Evolutionary conservation across 345 rosid species (phyloP), one percentile per base, ranked within the genome.

Genomic region (Cardamine occulta): DNA sequence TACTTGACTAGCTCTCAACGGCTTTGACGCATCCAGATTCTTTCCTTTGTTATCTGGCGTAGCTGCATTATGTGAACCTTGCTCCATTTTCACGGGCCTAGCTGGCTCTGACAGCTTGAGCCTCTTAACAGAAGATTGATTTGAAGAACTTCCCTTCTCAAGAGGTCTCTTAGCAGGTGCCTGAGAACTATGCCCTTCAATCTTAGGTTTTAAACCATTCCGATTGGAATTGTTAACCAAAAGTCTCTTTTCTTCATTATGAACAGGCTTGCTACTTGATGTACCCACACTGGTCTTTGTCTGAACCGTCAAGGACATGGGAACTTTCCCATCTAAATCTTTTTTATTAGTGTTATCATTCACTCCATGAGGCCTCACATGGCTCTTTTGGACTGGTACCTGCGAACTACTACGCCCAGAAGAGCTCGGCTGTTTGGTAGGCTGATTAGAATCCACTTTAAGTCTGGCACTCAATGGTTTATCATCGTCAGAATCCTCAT

Each of bases 401-500:
- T 69, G 75, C 26, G 51, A 21, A 48, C 26, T 53, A 26, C 75
- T 65, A 44, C 70, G 65, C 64, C 23, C 42, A 17, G 58, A 69
- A 62, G 75, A 63, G 58, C 59, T 62, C 5, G 64, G 58, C 58
- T 76, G 80, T 54, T 69, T 74, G 54, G 45, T 8, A 47, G 44
- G 35, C 55, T 73, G 63, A 11, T 74, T 74, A n/a, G 66, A 57
- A 57, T 52, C 74, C 55, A 13, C 82, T 68, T 75, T 76, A 62
- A 76, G 39, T 80, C 94, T 91, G 66, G 72, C 59, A 85, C 85
- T 89, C 81, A 96, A 80, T 24, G 97, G 97, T 52, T 81, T 80
- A 66, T 86, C 83, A 82, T 93, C 99, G 61, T 93, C 97, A 44
- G 91, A 88, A 74, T 90, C 96, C 11, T 84, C 91, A 21, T 52